Evolutionary conservation across 768 basidiomycete species (phyloP), one percentile per base, ranked within the genome.

Genomic region (Mycena chlorophos): DNA sequence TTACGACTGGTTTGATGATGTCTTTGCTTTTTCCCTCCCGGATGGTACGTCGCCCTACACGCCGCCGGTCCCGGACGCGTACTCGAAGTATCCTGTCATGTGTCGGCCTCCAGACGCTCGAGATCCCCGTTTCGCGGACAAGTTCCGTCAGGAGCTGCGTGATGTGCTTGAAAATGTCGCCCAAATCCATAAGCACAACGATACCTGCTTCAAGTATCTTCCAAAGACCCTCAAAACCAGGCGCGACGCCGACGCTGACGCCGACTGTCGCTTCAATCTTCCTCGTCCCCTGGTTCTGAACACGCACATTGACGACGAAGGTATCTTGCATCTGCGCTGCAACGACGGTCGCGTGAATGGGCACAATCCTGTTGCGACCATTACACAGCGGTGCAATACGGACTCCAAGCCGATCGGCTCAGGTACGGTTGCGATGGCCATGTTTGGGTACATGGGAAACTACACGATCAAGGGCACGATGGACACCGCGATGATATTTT

Each of bases 181-280:
- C 17, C 52, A 53, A 45, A 49, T 58, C 12, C 56, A 61, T 30
- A 2, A 26, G 14, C 60, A 61, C 22, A 53, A 50, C 25, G 56
- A 42, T n/a, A 61, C 60, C 1, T 61, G 59, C 40, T 61, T 61
- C 31, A 61, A 61, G 31, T 43, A 61, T 47, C 29, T 61, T 20
- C 59, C 59, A 25, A 43, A 37, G 8, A 48, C 10, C 19, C 43
- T 54, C 22, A 37, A 49, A 1, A 20, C 23, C 17, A 38, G 40
- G 17, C 23, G 22, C 17, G 57, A 62, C 34, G 37, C 40, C 2
- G 57, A 62, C 34, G 37, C 40, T 2, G 49, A 62, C 28, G 55
- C 46, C 13, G 57, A 62, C 34, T 62, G 52, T 29, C 42, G 56
- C 6, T 58, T 62, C 48, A 28, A 55, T 16, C 39, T 62, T 14